A percentile compares a stretch with the other conserved stretches of the same genome.
Conservation (phyloP, 371 early-diverging fungal genomes). For the Batkoa obscura region DNA sequence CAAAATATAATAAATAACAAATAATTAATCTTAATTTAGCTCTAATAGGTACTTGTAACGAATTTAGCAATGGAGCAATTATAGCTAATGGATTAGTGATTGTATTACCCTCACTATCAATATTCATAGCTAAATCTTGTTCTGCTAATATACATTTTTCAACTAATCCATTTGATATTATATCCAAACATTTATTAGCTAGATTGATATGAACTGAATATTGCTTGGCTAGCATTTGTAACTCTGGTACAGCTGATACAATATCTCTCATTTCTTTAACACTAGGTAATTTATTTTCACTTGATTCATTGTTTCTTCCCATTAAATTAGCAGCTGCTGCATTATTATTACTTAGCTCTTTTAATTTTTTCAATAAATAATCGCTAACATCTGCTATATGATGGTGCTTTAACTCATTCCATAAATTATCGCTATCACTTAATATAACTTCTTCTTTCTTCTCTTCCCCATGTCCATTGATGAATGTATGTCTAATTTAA, state of each 20-base stretch:
- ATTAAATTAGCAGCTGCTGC: slow-evolving; percentile 19
- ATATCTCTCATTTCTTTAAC: slow-evolving; percentile 84
- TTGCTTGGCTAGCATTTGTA: slow-evolving; percentile 75
- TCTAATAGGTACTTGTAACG: slow-evolving; percentile 37
- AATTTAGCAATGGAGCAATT: slow-evolving; percentile 62
- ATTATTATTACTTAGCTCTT: slow-evolving; percentile 45
- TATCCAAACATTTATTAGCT: slow-evolving; percentile 64
- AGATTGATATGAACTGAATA: slow-evolving; percentile 86
- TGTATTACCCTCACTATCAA: slow-evolving; percentile 57
- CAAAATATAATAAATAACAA: not conserved
- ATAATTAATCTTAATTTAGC: not conserved
- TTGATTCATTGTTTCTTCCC: slow-evolving; percentile 10
- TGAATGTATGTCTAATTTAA: not conserved
- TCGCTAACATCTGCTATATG: slow-evolving; percentile 84
- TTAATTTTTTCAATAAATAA: slow-evolving; percentile 56
- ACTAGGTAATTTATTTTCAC: slow-evolving; percentile 19
- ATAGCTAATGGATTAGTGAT: slow-evolving; percentile 58
- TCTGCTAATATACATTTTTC: slow-evolving; percentile 47
- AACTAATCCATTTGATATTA: slow-evolving; percentile 52
- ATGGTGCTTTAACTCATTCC: slow-evolving; percentile 65
- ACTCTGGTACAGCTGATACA: slow-evolving; percentile 75
- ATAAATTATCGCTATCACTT: slow-evolving; percentile 55
- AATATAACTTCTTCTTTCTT: slow-evolving; percentile 32
- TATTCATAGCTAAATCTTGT: slow-evolving; percentile 76
- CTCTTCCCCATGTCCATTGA: slow-evolving; percentile 11